Percentiles rank a stretch among this genome's conserved stretches.
Conservation (phyloP, 495 filamentous ascomycete species). For the Aspergillus hancockii region DNA sequence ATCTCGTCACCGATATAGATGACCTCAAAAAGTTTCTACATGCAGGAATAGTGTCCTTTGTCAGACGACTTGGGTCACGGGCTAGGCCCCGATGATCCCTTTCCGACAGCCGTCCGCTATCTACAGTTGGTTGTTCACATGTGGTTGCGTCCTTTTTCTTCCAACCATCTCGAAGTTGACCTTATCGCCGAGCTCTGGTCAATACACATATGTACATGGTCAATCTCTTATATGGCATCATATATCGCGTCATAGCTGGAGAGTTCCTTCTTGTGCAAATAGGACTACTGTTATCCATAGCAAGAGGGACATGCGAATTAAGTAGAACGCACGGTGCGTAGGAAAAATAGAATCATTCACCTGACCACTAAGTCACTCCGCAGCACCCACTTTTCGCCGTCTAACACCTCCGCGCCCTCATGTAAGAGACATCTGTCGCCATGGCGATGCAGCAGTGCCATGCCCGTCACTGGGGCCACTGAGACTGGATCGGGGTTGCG, state of each 20-base stretch:
- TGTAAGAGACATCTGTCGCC: constrained; percentile 88
- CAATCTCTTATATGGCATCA: background rate
- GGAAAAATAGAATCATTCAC: background rate
- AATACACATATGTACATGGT: constrained; percentile 1
- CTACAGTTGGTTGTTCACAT: background rate
- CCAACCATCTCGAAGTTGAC: background rate
- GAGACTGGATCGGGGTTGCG: constrained; percentile 60
- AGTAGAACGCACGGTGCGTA: background rate
- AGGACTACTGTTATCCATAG: constrained; percentile 5
- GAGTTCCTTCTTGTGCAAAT: constrained; percentile 1
- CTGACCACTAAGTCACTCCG: constrained; percentile 82
- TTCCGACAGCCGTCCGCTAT: background rate
- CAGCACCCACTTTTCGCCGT: constrained; percentile 92
- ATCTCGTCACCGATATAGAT: constrained; percentile 15
- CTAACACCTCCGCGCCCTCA: constrained; percentile 76
- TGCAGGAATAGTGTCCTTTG: constrained; percentile 12
- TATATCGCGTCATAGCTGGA: constrained; percentile 1
- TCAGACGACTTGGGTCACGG: background rate
- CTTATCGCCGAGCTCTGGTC: background rate
- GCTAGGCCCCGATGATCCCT: background rate
- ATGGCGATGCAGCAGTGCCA: constrained; percentile 85
- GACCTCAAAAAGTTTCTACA: constrained; percentile 10
- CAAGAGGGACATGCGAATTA: background rate
- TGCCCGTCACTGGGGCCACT: constrained; percentile 74
- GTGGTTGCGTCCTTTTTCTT: background rate